Evolutionary conservation across 768 basidiomycete genomes (phyloP), one percentile per base, ranked within the genome.

Genomic region (Baorangia bicolor): DNA sequence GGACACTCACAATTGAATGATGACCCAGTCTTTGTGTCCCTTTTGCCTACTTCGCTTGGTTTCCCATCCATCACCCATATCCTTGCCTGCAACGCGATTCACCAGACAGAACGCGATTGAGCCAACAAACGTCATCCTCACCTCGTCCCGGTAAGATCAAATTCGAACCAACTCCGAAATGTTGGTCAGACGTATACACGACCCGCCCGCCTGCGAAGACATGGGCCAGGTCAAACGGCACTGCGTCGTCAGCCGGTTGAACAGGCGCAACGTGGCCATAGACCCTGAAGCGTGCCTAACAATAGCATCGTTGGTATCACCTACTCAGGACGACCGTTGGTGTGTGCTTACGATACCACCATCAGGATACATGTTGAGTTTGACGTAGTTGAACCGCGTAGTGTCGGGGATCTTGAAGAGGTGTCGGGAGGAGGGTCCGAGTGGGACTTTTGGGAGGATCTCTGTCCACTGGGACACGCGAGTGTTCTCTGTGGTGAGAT

Each of bases 41-140:
- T 81, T 80, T 40, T 75, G 77, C 50, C 92, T 80, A 65, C 90
- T 95, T 57, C 97, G 80, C 69, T 90, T 93, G 4, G 96, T 98
- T 74, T 99, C 97, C 97, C 97, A 99, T 5, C 97, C 97, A 67
- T 97, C 95, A 5, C 94, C 86, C 94, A 99, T 99, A 64, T 96
- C 88, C 67, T 86, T 87, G 27, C 92, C 81, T 82, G 48, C 28
- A 27, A 35, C 20, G 25, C 39, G 45, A 57, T 33, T 52, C 5
- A 49, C 20, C 43, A 7, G 31, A 50, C 49, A 41, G 52, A 20
- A n/a, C 34, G 2, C 11, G 25, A 23, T 16, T 18, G 33, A 57
- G 10, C 6, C 20, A 38, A 46, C 2, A 31, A 48, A 31, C 13
- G 1, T 3, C n/a, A n/a, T 31, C 2, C 61, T 61, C 60, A 75